Evolutionary conservation across 495 filamentous ascomycete genomes (phyloP).

Genomic region (Penicillium flavigenum): DNA sequence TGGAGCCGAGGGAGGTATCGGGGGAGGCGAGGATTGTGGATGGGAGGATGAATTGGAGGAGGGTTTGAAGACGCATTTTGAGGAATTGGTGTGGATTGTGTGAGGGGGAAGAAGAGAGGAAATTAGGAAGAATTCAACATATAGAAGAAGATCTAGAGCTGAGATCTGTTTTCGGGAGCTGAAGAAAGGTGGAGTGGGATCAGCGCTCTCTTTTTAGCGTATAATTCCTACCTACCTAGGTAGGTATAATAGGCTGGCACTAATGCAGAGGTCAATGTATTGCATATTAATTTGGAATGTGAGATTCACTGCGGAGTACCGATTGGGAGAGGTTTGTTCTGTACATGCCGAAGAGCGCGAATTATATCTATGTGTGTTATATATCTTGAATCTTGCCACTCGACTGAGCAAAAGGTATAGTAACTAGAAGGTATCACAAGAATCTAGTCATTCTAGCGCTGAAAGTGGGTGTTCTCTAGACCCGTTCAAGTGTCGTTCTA

Average conservation of each 20-base stretch:
- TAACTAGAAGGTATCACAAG: too few species aligned
- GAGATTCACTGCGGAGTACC: too few species aligned
- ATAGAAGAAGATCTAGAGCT: not conserved
- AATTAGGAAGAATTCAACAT: not conserved
- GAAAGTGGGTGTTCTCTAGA: too few species aligned
- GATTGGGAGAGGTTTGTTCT: too few species aligned
- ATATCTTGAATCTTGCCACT: too few species aligned
- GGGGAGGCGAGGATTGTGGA: slow-evolving; percentile 18
- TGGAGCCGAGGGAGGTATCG: slow-evolving; percentile 13
- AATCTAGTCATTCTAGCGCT: too few species aligned
- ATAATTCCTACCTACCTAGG: not conserved
- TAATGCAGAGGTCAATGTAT: not conserved
- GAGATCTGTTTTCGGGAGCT: not conserved
- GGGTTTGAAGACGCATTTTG: slow-evolving; percentile 25
- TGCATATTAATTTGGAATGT: not conserved
- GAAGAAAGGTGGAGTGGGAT: slow-evolving; percentile 1
- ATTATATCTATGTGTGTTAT: not conserved
- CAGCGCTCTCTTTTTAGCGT: not conserved
- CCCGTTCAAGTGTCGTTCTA: too few species aligned
- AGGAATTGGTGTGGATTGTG: not conserved
- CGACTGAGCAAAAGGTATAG: not conserved
- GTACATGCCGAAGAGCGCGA: not conserved
- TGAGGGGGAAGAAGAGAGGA: not conserved
- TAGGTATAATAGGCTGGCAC: not conserved
- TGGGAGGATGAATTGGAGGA: slow-evolving; percentile 23